Evolutionary conservation across 2,329 filamentous ascomycete species (phyloP), one percentile per base, ranked within the genome.

Genomic region (Waltergamsia citrina): DNA sequence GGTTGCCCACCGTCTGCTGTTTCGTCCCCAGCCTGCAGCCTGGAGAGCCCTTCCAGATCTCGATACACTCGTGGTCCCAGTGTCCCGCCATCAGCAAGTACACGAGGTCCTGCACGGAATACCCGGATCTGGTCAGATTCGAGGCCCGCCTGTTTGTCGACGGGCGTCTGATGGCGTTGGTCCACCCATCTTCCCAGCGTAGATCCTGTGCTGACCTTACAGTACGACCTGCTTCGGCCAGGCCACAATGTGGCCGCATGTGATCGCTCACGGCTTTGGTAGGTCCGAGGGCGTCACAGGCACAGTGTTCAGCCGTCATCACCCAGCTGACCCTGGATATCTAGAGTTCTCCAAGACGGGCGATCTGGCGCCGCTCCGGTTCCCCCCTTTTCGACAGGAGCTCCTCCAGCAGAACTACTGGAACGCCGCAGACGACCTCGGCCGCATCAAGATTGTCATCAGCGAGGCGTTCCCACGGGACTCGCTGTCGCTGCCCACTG

Each of bases 401-500:
- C 63, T 86, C 17, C 63, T 88, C 12, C 68, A 73, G 27, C 80
- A 86, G 46, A 72, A 63, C 37, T 71, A 77, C 41, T 92, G 85
- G 83, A 77, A 76, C 44, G 69, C 82, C 1, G 71, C 70, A 6
- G 84, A 90, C 38, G 65, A 79, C 20, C 54, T 81, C 15, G 85
- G 85, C 6, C 74, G 85, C 7, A 81, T 94, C 58, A 86, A 81
- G 50, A 56, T 93, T 18, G 55, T 87, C 35, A 71, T 94, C 38
- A 78, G 81, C 31, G 85, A 90, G 50, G 79, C 83, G 0, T 77
- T 86, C 38, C 63, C 69, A 8, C 63, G 75, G 24, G 65, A 71
- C 38, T 71, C 62, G 3, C 36, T 59, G 1, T 58, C 61, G 3
- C 56, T 62, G 27, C 71, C 74, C 0, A 74, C 83, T 42, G 77